Conservation (phyloP, 805 yeast species). For the Saccharomycopsis fibuligera region DNA sequence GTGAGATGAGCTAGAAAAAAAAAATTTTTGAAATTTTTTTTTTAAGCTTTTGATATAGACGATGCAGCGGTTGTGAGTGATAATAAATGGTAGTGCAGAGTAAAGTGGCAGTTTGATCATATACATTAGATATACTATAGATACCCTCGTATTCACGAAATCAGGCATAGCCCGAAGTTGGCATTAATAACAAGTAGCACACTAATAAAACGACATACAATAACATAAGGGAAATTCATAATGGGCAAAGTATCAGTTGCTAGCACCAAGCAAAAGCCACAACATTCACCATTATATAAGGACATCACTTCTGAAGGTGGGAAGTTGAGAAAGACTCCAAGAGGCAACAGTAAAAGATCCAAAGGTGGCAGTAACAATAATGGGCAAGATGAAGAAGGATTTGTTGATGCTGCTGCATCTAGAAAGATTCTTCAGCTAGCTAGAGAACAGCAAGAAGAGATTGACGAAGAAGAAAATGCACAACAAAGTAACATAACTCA, state of each 20-base stretch:
- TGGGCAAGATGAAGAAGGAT: constrained; percentile 52
- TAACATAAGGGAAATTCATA: constrained; percentile 11
- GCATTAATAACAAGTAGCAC: too few relatives aligned
- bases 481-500: constrained; percentile 28
- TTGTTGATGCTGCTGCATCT: constrained; percentile 74
- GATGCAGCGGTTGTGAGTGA: too few relatives aligned
- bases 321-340: constrained; percentile 41
- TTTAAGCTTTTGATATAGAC: too few relatives aligned
- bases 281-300: constrained; percentile 71
- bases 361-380: constrained; percentile 34
- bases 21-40: too few relatives aligned
- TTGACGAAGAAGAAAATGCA: constrained; percentile 57
- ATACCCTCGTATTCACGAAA: too few relatives aligned
- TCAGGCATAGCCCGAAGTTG: too few relatives aligned
- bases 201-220: too few relatives aligned
- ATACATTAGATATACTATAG: too few relatives aligned
- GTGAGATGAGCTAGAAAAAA: too few relatives aligned
- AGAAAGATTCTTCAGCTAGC: constrained; percentile 86
- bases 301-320: constrained; percentile 77
- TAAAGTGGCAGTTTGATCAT: too few relatives aligned
- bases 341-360: constrained; percentile 26
- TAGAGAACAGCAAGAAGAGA: constrained; percentile 85
- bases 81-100: too few relatives aligned
- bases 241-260: constrained; percentile 65
- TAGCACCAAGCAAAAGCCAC: constrained; percentile 43